Percentiles rank a stretch among this genome's conserved stretches.
Evolutionary conservation across 2,329 filamentous ascomycete species (phyloP).

Genomic region (Rhynchosporium agropyri): DNA sequence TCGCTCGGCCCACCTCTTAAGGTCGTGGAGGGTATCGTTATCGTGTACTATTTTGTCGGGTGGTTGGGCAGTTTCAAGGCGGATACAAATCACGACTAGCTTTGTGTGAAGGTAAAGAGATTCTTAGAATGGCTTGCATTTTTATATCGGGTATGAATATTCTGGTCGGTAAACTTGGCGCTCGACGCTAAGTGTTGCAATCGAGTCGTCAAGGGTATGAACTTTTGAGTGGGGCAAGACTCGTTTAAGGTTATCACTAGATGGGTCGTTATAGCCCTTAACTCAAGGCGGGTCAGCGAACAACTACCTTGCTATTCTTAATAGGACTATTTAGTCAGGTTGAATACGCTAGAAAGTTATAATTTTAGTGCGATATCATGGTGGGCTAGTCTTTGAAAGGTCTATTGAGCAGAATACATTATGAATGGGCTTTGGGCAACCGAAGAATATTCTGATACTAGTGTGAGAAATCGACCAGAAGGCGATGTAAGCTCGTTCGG

Average conservation of each 20-base stretch:
- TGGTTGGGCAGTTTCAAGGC: neutral
- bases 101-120: neutral
- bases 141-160: neutral
- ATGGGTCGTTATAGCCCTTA: neutral
- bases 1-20: slow-evolving; percentile 16
- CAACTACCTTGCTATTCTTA: neutral
- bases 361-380: slow-evolving; percentile 2
- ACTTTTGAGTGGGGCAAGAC: neutral
- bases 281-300: neutral
- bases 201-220: neutral
- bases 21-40: neutral
- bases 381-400: neutral
- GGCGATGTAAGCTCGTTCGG: neutral
- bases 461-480: too few species aligned
- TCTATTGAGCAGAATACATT: neutral
- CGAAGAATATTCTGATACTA: neutral
- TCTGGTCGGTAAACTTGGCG: neutral
- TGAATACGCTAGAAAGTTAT: neutral
- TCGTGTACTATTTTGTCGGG: neutral
- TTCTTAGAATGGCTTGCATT: neutral
- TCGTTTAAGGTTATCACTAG: neutral
- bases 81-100: neutral
- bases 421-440: neutral
- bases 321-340: neutral
- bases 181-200: neutral